phyloP scores from a whole-genome alignment of 331 rosid genomes.

The Arachis monticola region DNA sequence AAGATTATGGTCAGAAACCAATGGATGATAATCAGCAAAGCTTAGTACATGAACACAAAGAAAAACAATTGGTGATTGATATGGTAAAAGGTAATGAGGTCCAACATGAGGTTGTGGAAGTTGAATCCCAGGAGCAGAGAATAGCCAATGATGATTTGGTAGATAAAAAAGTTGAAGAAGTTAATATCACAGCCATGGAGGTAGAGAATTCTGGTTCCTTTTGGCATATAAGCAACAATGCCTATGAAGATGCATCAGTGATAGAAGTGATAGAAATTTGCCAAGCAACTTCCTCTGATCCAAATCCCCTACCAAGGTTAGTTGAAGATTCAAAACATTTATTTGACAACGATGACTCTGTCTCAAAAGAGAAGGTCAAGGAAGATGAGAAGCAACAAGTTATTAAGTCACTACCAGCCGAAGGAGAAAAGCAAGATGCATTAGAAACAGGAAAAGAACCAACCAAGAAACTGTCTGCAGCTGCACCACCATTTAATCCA shows the following conservation, averaged over 20 bases:
- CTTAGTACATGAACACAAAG: conserved; percentile 33
- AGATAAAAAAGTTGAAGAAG: conserved; percentile 51
- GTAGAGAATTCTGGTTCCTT: conserved; percentile 51
- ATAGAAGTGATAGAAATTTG: conserved; percentile 40
- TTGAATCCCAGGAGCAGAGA: conserved; percentile 47
- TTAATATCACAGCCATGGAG: conserved; percentile 31
- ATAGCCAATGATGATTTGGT: conserved; percentile 36
- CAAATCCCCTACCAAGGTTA: conserved; percentile 36
- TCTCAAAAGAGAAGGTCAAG: conserved; percentile 37
- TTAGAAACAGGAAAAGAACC: conserved; percentile 77
- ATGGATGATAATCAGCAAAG: conserved; percentile 43
- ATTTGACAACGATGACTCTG: conserved; percentile 41
- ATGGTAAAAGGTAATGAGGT: conserved; percentile 36
- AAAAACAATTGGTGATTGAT: conserved; percentile 38
- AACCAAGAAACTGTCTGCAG: conserved; percentile 93
- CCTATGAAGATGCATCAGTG: conserved; percentile 45
- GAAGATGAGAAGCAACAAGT: conserved; percentile 50
- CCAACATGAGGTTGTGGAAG: conserved; percentile 45
- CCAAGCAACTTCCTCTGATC: conserved; percentile 38
- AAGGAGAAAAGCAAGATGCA: conserved; percentile 75
- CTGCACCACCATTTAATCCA: conserved; percentile 97
- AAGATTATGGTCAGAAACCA: conserved; percentile 45
- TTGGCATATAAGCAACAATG: conserved; percentile 13
- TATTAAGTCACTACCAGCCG: conserved; percentile 47
- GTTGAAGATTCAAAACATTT: conserved; percentile 45